phyloP scores from a whole-genome alignment of 2,329 filamentous ascomycete species.

The Phialemoniopsis sp. region DNA sequence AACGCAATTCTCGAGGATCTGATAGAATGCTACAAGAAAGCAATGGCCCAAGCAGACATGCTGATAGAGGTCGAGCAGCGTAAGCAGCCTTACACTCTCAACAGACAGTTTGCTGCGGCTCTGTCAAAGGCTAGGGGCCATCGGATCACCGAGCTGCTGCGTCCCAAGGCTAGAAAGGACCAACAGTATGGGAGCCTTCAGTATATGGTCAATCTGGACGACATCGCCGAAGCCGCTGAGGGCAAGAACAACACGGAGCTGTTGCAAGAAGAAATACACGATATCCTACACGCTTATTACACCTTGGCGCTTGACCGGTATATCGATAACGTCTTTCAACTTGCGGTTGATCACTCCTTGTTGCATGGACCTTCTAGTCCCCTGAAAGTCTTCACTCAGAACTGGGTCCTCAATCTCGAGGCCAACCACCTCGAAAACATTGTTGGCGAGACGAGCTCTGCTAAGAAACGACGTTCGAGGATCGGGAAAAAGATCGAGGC shows the following conservation, averaged over 20 bases:
- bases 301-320: slow-evolving; percentile 56
- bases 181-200: background rate
- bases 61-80: slow-evolving; percentile 47
- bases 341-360: slow-evolving; percentile 51
- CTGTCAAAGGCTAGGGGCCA: slow-evolving; percentile 18
- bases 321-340: slow-evolving; percentile 55
- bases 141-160: slow-evolving; percentile 13
- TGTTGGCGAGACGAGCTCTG: background rate
- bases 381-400: slow-evolving; percentile 45
- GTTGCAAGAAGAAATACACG: slow-evolving; percentile 45
- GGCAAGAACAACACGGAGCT: slow-evolving; percentile 11
- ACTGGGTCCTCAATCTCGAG: slow-evolving; percentile 43
- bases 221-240: background rate
- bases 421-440: background rate
- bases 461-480: no score
- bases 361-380: slow-evolving; percentile 46
- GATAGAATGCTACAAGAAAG: slow-evolving; percentile 39
- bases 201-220: background rate
- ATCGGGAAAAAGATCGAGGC: no score
- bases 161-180: slow-evolving; percentile 2
- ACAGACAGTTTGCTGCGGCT: slow-evolving; percentile 45
- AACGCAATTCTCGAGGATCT: slow-evolving; percentile 36
- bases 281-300: slow-evolving; percentile 59
- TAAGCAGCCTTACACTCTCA: slow-evolving; percentile 41
- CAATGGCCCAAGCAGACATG: slow-evolving; percentile 43